Evolutionary conservation across 2,329 filamentous ascomycete genomes (phyloP).

Genomic region (Sarocladiaceae sp.): DNA sequence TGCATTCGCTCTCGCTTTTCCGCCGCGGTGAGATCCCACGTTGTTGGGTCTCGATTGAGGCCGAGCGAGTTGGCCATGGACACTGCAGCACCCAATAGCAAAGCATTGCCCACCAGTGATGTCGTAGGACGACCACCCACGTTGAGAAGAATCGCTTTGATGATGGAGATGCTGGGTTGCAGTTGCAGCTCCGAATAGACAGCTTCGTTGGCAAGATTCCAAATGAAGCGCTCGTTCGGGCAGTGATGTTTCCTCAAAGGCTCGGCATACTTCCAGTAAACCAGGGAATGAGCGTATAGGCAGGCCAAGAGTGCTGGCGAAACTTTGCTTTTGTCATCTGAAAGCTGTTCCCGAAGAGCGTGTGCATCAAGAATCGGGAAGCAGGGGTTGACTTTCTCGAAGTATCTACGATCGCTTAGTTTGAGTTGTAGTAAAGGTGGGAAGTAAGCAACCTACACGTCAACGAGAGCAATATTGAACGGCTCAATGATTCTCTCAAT

Average conservation of each 20-base stretch:
- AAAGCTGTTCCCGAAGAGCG: background rate
- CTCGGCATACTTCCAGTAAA: slow-evolving; percentile 49
- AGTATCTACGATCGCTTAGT: slow-evolving; percentile 47
- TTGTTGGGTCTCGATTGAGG: slow-evolving; percentile 44
- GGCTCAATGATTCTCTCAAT: slow-evolving; percentile 55
- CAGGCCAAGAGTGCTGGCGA: slow-evolving; percentile 51
- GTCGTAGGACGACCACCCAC: slow-evolving; percentile 54
- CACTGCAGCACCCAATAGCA: slow-evolving; percentile 42
- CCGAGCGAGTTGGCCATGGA: slow-evolving; percentile 48
- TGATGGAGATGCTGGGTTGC: slow-evolving; percentile 51
- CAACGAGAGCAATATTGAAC: slow-evolving; percentile 42
- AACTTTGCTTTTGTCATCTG: slow-evolving; percentile 27
- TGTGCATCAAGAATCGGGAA: slow-evolving; percentile 49
- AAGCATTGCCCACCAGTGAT: slow-evolving; percentile 51
- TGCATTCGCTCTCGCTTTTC: slow-evolving; percentile 12
- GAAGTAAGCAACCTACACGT: slow-evolving; percentile 29
- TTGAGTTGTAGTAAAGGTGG: too few relatives aligned
- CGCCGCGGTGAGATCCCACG: slow-evolving; percentile 44
- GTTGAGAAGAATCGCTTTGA: slow-evolving; percentile 52
- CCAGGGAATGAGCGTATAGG: slow-evolving; percentile 50
- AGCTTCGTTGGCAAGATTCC: slow-evolving; percentile 55
- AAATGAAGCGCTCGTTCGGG: slow-evolving; percentile 54
- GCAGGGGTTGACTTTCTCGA: slow-evolving; percentile 49
- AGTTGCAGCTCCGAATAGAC: slow-evolving; percentile 54
- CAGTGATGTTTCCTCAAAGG: slow-evolving; percentile 37